Evolutionary conservation across 805 yeast genomes (phyloP), one percentile per base, ranked within the genome.

Genomic region (Ogataea sp.): DNA sequence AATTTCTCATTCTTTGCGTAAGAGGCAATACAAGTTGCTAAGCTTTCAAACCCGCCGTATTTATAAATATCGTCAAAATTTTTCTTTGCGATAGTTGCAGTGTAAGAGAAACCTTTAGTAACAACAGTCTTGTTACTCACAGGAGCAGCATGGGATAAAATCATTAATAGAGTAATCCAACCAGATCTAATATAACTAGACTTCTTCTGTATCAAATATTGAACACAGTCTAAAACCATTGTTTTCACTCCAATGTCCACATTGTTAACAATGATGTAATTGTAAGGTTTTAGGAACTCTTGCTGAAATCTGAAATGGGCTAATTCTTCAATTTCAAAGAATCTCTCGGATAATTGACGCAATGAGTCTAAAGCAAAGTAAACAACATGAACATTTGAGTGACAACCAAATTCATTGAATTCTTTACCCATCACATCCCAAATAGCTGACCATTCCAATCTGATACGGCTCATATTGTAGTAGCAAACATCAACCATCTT

Each of bases 401-500:
- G 83, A 42, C 94, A 80, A 3, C 95, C 95, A 46, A 88, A 89
- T 36, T 70, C 74, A 47, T 86, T 85, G 64, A 93, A 93, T 32
- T 85, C 84, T 42, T 75, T 84, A 14, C 95, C 96, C 84, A 93
- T 84, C 9, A 85, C 83, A 14, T 83, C 75, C 99, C 99, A 93
- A 43, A 93, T 69, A 39, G 86, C 90, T 6, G 95, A 78, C 97
- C 98, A 93, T 62, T 94, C 96, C 44, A 93, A 80, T 59, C 96
- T 78, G 51, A 93, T 89, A 67, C 98, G 83, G 37, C 79, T 79
- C 97, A 93, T 93, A 58, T 94, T 94, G 67, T 94, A 93, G 61
- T 93, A 90, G 62, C 97, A 90, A 32, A 93, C 95, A 61, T 94
- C 98, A 38, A 93, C 95, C 71, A 93, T 84, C 56, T 93, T 93